These are phyloP conservation scores for Chiua sp. DNA, from an alignment of 1,284 basidiomycete species.

Conservation along the genomic window DNA sequence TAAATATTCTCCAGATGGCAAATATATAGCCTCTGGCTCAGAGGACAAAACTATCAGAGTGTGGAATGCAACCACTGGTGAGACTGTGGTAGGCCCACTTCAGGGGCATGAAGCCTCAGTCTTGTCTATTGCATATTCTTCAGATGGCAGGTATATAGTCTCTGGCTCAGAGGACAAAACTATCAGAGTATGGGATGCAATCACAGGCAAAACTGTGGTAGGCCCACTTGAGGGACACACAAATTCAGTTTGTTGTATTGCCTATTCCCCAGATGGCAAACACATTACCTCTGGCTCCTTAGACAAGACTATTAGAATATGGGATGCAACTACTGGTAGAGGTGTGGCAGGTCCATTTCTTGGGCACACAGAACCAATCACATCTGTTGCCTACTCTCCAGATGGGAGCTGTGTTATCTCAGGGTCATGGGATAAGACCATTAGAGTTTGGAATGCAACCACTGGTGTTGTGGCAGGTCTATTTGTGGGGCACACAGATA, in stretches of 20 bases:
- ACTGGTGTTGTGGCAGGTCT: not conserved
- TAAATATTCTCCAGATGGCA: conserved; percentile 2
- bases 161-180: not conserved
- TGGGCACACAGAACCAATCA: not conserved
- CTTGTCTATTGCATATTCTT: not conserved
- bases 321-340: not conserved
- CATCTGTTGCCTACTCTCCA: not conserved
- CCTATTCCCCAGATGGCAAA: not conserved
- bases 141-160: not conserved
- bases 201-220: not conserved
- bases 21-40: conserved; percentile 1
- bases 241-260: not conserved
- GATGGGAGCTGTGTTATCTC: not conserved
- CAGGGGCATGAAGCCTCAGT: not conserved
- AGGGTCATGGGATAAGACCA: not conserved
- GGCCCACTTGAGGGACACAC: not conserved
- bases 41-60: not conserved
- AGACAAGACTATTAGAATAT: not conserved
- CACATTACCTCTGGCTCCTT: not conserved
- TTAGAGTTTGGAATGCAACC: not conserved
- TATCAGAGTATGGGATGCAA: not conserved
- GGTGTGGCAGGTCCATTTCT: not conserved
- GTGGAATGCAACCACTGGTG: not conserved
- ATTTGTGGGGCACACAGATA: not conserved
- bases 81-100: not conserved